A percentile compares a stretch with the other conserved stretches of the same genome.
These are phyloP conservation scores for Hyaloscypha bicolor DNA, from an alignment of 495 filamentous ascomycete genomes.

Conservation along the genomic window DNA sequence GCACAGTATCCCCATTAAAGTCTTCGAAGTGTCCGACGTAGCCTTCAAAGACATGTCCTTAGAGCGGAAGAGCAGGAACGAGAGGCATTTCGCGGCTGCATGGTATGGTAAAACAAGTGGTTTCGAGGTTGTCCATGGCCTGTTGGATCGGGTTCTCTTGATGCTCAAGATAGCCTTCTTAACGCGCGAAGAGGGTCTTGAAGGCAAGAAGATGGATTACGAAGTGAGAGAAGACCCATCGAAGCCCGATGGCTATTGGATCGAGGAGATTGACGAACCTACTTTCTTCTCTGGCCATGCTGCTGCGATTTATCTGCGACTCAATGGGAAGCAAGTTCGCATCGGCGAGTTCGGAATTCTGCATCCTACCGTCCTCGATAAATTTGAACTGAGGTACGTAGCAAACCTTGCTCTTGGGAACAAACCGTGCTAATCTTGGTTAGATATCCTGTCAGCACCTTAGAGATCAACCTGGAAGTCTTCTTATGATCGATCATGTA, in stretches of 20 bases:
- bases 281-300: slow-evolving; percentile 92
- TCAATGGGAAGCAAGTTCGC: slow-evolving; percentile 66
- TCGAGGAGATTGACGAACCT: slow-evolving; percentile 84
- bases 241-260: slow-evolving; percentile 78
- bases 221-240: slow-evolving; percentile 51
- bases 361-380: slow-evolving; percentile 89
- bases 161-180: slow-evolving; percentile 89
- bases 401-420: background rate
- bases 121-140: slow-evolving; percentile 94
- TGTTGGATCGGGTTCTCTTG: slow-evolving; percentile 86
- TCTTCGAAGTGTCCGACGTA: slow-evolving; percentile 92
- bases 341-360: slow-evolving; percentile 93
- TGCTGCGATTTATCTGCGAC: slow-evolving; percentile 74
- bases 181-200: slow-evolving; percentile 69
- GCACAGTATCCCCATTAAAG: slow-evolving; percentile 84
- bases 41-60: slow-evolving; percentile 78
- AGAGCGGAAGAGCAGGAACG: slow-evolving; percentile 87
- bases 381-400: slow-evolving; percentile 82
- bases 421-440: slow-evolving; percentile 29
- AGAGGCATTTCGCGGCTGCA: slow-evolving; percentile 92
- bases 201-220: slow-evolving; percentile 50
- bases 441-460: slow-evolving; percentile 87
- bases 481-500: slow-evolving; percentile 64
- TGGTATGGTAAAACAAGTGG: slow-evolving; percentile 94
- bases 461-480: slow-evolving; percentile 93